phyloP scores from a whole-genome alignment of 2,329 filamentous ascomycete species.

The Dothideomycetes sp. region DNA sequence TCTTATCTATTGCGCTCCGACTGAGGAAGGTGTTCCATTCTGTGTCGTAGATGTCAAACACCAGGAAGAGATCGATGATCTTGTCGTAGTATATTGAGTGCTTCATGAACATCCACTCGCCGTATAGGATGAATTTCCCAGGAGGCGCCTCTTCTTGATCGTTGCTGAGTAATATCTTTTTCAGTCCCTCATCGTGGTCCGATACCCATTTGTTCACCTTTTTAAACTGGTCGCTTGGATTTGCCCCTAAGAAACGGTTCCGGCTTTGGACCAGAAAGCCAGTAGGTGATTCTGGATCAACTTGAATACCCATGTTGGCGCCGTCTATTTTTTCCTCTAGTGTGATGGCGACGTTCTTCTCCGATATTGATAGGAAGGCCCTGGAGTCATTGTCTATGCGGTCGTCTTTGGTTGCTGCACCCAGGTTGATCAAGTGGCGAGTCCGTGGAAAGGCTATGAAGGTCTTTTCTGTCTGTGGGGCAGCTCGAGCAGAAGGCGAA shows the following conservation, averaged over 20 bases:
- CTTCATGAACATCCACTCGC: conserved; percentile 10
- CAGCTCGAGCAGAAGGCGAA: no score
- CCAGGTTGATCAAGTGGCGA: conserved; percentile 8
- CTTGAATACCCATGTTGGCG: conserved; percentile 9
- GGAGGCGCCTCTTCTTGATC: not conserved
- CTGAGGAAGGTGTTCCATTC: conserved; percentile 3
- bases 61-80: conserved; percentile 7
- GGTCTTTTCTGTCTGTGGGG: not conserved
- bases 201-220: conserved; percentile 7
- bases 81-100: conserved; percentile 8
- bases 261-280: conserved; percentile 8
- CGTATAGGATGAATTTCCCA: conserved; percentile 8
- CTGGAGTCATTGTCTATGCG: conserved; percentile 1
- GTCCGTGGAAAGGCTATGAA: conserved; percentile 9
- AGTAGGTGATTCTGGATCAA: not conserved
- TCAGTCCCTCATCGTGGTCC: conserved; percentile 2
- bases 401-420: conserved; percentile 8
- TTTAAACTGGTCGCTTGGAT: conserved; percentile 7
- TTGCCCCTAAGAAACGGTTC: conserved; percentile 5
- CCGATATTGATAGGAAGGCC: conserved; percentile 1
- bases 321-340: conserved; percentile 11
- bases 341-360: not conserved
- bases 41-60: conserved; percentile 9
- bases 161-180: not conserved
- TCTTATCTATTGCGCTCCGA: not conserved